Percentiles rank a stretch among this genome's conserved stretches.
Evolutionary conservation across 306 rosid species (phyloP).

Genomic region (Cicer bijugum): DNA sequence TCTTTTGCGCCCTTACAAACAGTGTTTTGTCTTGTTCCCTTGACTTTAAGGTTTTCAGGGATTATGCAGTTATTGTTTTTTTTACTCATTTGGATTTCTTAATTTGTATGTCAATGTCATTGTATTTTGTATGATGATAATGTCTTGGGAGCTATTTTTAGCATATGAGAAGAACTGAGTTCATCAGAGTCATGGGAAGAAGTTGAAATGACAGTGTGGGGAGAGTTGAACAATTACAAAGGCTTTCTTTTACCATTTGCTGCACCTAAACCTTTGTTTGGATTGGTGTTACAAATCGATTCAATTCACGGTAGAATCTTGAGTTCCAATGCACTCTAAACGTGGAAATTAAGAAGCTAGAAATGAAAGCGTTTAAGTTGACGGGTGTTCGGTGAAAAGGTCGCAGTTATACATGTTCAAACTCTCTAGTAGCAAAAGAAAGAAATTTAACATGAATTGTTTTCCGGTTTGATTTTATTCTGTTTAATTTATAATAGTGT

Average conservation of each 20-base stretch:
- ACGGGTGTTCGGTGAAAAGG: too few relatives aligned
- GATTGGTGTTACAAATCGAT: too few relatives aligned
- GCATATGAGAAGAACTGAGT: conserved; percentile 73
- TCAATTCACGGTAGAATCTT: too few relatives aligned
- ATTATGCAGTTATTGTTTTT: conserved; percentile 25
- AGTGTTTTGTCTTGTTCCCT: not conserved
- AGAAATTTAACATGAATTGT: not conserved
- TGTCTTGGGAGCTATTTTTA: conserved; percentile 83
- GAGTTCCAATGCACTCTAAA: too few relatives aligned
- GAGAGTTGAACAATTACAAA: conserved; percentile 72
- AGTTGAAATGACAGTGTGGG: conserved; percentile 81
- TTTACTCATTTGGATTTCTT: conserved; percentile 38
- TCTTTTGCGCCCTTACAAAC: conserved; percentile 24
- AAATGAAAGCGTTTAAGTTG: too few relatives aligned
- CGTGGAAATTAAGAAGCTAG: too few relatives aligned
- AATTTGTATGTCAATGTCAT: conserved; percentile 35
- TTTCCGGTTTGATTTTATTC: not conserved
- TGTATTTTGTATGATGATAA: conserved; percentile 87
- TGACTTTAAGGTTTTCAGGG: not conserved
- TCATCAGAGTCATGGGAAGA: conserved; percentile 88
- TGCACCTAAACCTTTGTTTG: not conserved
- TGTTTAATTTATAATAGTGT: conserved; percentile 34
- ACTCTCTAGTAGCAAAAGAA: not conserved
- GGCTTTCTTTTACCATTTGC: conserved; percentile 62
- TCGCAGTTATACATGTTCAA: not conserved